Evolutionary conservation across 768 basidiomycete genomes (phyloP), one percentile per base, ranked within the genome.

Genomic region (Coprinopsis marcescibilis): DNA sequence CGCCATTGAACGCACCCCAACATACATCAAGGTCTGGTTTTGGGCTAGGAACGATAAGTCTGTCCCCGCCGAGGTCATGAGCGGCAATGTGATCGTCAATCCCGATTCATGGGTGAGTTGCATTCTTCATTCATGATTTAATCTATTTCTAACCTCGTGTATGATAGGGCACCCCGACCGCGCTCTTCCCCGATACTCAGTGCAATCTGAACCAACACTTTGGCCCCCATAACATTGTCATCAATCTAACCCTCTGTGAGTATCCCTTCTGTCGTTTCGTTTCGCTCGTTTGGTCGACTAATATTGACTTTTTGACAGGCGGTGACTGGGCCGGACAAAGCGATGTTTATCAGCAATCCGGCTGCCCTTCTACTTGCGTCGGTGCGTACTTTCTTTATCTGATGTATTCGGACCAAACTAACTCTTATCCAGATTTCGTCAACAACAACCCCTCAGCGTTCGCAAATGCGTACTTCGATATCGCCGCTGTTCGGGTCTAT

Each of bases 1-100:
- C 57, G 85, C 79, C 0, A 68, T 83, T 42, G 82, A 85, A 57
- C 73, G 83, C 29, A 77, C 79, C 0, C 55, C 60, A 14, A 55
- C 54, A n/a, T 75, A 68, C 55, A 80, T 88, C 52, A 80, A 78
- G 44, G 68, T 87, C 24, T 89, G 81, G 77, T 86, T 85, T 67
- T 90, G 85, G 84, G 60, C 76, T 0, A 69, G 85, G 23, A 71
- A 71, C 52, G 70, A 61, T 40, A 62, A 56, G 1, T 56, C 54
- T 24, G 71, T 79, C 19, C 82, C 81, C 1, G 43, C 56, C 5
- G 79, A 79, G 23, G 68, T 82, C 13, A 62, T 44, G 40, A 60
- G 63, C 17, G 78, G 75, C 1, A 63, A 53, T 10, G 53, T 56
- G 1, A 59, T 58, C 17, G 66, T 78, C 21, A 64, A 78, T 54